Conservation (phyloP, 768 basidiomycete species). For the Auricularia auricula-judae region DNA sequence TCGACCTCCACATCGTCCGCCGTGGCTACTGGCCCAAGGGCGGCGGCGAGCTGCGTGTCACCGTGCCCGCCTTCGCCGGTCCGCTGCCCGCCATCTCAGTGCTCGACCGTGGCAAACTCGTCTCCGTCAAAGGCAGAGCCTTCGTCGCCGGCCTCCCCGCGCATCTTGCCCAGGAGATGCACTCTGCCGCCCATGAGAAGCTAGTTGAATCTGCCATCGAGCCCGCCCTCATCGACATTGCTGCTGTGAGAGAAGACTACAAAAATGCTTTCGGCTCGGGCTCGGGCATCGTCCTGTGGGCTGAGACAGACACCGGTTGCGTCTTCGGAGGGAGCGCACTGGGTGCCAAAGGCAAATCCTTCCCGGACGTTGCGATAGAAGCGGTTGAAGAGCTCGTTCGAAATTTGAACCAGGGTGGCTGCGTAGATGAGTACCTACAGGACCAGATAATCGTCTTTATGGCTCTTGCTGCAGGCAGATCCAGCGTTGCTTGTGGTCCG, state of each 20-base stretch:
- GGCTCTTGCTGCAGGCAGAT: constrained; percentile 57
- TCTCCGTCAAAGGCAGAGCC: constrained; percentile 41
- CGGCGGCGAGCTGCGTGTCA: constrained; percentile 48
- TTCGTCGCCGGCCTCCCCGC: constrained; percentile 59
- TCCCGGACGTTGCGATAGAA: constrained; percentile 46
- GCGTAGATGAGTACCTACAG: constrained; percentile 59
- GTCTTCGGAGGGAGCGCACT: constrained; percentile 59
- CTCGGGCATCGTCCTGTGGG: constrained; percentile 66
- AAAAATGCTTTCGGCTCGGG: constrained; percentile 40
- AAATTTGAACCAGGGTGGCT: constrained; percentile 53
- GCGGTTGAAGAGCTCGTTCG: constrained; percentile 50
- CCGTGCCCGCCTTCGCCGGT: constrained; percentile 20
- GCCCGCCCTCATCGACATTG: constrained; percentile 22
- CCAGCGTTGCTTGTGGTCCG: constrained; percentile 43
- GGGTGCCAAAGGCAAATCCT: constrained; percentile 37
- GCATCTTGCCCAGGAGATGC: constrained; percentile 45
- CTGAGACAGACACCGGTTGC: constrained; percentile 57
- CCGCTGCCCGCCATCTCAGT: constrained; percentile 38
- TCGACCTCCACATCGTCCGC: constrained; percentile 36
- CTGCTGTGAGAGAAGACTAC: constrained; percentile 16
- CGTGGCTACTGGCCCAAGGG: constrained; percentile 69
- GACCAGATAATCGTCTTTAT: constrained; percentile 75
- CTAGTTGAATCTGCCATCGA: constrained; percentile 21
- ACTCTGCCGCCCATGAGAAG: constrained; percentile 34
- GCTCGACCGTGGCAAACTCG: constrained; percentile 45